Conservation (phyloP, 768 basidiomycete species). For the Amanita phalloides region DNA sequence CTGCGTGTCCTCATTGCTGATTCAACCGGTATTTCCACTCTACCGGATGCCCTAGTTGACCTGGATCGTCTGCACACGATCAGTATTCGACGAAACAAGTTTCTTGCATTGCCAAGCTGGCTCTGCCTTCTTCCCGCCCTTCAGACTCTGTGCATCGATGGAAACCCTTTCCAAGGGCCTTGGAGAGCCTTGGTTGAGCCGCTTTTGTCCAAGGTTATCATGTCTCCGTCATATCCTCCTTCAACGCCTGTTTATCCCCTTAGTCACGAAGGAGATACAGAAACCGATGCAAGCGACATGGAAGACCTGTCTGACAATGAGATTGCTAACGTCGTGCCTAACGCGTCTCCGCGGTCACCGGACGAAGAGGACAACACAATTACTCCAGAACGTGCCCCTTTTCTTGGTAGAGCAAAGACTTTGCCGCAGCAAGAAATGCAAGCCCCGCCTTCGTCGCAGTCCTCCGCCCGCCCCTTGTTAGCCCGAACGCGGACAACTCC, state of each 20-base stretch:
- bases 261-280: conserved; percentile 31
- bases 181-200: conserved; percentile 89
- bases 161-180: conserved; percentile 90
- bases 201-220: conserved; percentile 52
- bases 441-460: conserved; percentile 13
- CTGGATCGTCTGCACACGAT: conserved; percentile 81
- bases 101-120: conserved; percentile 90
- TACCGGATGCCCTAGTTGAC: conserved; percentile 65
- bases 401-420: conserved; percentile 40
- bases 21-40: conserved; percentile 65
- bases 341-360: conserved; percentile 18
- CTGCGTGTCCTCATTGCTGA: conserved; percentile 92
- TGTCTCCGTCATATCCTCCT: conserved; percentile 53
- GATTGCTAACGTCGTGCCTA: conserved; percentile 28
- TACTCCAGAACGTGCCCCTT: conserved; percentile 47
- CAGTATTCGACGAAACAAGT: conserved; percentile 80
- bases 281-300: conserved; percentile 33
- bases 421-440: conserved; percentile 28
- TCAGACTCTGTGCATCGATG: conserved; percentile 86
- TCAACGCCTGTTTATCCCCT: conserved; percentile 52
- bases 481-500: conserved; percentile 69
- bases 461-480: conserved; percentile 30
- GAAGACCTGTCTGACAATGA: conserved; percentile 56
- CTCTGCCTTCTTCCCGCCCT: conserved; percentile 78
- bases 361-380: conserved; percentile 72